Evolutionary conservation across 176 grass and related monocot genomes (phyloP).

Genomic region (Puccinellia tenuiflora): DNA sequence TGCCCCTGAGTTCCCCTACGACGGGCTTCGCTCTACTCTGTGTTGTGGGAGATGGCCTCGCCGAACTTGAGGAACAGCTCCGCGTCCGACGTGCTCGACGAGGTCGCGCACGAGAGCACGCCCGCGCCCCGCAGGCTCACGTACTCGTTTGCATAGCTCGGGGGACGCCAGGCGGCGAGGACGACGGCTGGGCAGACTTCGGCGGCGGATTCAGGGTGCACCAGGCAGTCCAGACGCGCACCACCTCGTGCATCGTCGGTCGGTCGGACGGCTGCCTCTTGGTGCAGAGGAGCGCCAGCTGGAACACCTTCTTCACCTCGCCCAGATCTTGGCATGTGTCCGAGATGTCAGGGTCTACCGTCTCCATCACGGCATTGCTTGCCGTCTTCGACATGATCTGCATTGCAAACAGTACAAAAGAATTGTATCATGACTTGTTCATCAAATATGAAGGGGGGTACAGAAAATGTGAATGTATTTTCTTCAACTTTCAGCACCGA

Average conservation of each 20-base stretch:
- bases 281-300: conserved; percentile 82
- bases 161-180: conserved; percentile 10
- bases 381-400: conserved; percentile 73
- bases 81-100: conserved; percentile 59
- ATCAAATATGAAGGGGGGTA: not conserved
- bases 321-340: conserved; percentile 68
- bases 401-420: conserved; percentile 14
- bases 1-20: not conserved
- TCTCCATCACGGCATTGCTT: conserved; percentile 89
- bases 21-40: conserved; percentile 31
- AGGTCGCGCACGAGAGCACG: conserved; percentile 34
- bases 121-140: conserved; percentile 46
- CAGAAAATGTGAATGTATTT: too few species aligned
- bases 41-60: conserved; percentile 77
- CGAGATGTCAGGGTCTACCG: conserved; percentile 55
- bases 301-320: conserved; percentile 82
- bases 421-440: not conserved
- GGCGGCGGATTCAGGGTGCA: conserved; percentile 26
- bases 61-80: conserved; percentile 95
- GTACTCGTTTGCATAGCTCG: conserved; percentile 68
- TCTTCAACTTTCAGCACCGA: too few species aligned
- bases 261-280: conserved; percentile 75
- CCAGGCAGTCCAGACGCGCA: conserved; percentile 56
- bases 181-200: conserved; percentile 29
- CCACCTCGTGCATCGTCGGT: conserved; percentile 91